Evolutionary conservation across 148 eudicot species (phyloP), one percentile per base, ranked within the genome.

Genomic region (Rhododendron molle): DNA sequence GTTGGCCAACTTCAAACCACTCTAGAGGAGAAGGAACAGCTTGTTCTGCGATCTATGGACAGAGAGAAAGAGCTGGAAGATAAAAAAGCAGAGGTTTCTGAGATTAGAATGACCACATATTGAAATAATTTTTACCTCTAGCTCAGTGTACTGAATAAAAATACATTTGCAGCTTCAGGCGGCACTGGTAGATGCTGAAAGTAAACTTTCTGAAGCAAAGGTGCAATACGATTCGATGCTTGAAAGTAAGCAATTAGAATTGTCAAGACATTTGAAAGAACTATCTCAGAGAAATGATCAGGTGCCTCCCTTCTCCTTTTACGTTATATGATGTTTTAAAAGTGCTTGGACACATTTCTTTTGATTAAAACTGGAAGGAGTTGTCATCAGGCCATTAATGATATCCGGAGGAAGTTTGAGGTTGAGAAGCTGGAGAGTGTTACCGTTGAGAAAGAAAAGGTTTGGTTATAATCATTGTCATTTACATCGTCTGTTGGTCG

Each of bases 201-300:
- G 83, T 81, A 97, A 92, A 90, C 93, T 94, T 83, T 87, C 87
- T 38, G 98, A 97, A 87, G 94, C 96, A 80, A 95, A 91, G 90
- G 91, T 93, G 88, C 95, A 95, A 81, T 92, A 95, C 83, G 93
- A 95, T 90, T 89, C 89, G 85, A 94, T 95, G 98, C 93, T 97
- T 87, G 98, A 94, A 50, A 92, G 92, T 80, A 95, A 97, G 90
- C 96, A 94, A 73, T 88, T 91, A 74, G 99, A 97, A 90, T 83
- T 97, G 65, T 94, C 98, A 40, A 95, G 91, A 91, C 98, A 95
- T 88, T 90, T 97, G 89, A 97, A 97, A 90, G 99, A 97, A 88
- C 90, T 95, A 71, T 97, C 99, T 83, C 96, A 91, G 88, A 94
- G 89, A 91, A 97, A 95, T 90, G 99, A 97, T 90, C 98, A 95